Evolutionary conservation across 2,329 filamentous ascomycete genomes (phyloP).

Genomic region (Xylaria sp.): DNA sequence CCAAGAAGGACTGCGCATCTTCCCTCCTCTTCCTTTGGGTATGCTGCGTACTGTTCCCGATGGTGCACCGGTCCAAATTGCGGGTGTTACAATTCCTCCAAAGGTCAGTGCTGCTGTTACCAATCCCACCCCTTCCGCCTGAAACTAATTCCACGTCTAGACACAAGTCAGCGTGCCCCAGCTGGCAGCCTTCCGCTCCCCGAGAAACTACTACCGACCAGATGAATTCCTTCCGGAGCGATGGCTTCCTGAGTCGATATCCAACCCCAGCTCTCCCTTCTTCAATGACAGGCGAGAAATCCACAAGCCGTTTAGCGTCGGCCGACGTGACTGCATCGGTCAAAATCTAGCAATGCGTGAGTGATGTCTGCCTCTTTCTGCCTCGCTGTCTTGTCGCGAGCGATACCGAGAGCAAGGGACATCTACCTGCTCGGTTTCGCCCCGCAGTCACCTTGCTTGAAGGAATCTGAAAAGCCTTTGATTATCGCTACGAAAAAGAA

Average conservation of each 20-base stretch:
- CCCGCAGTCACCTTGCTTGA: not conserved
- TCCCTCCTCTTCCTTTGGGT: conserved; percentile 42
- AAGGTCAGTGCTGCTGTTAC: conserved; percentile 37
- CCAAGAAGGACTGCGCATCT: conserved; percentile 44
- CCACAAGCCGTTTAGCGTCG: conserved; percentile 44
- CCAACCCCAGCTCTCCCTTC: conserved; percentile 43
- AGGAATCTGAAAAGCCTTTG: too few relatives aligned
- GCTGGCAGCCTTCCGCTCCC: conserved; percentile 43
- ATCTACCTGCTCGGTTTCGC: not conserved
- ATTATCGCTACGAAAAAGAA: too few relatives aligned
- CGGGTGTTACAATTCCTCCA: conserved; percentile 41
- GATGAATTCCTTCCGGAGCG: conserved; percentile 43
- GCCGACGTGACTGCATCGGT: conserved; percentile 44
- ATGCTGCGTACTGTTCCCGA: conserved; percentile 41
- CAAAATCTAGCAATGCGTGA: conserved; percentile 42
- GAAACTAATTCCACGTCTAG: conserved; percentile 27
- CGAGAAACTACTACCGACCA: conserved; percentile 43
- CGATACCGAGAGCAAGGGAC: not conserved
- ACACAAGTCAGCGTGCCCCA: conserved; percentile 45
- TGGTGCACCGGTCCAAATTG: conserved; percentile 41
- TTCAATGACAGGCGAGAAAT: conserved; percentile 44
- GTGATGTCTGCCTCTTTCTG: not conserved
- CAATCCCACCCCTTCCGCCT: not conserved
- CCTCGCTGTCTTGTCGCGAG: not conserved
- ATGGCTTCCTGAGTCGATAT: conserved; percentile 42